Conservation (phyloP, 2,329 filamentous ascomycete species). For the Colletotrichum siamense region DNA sequence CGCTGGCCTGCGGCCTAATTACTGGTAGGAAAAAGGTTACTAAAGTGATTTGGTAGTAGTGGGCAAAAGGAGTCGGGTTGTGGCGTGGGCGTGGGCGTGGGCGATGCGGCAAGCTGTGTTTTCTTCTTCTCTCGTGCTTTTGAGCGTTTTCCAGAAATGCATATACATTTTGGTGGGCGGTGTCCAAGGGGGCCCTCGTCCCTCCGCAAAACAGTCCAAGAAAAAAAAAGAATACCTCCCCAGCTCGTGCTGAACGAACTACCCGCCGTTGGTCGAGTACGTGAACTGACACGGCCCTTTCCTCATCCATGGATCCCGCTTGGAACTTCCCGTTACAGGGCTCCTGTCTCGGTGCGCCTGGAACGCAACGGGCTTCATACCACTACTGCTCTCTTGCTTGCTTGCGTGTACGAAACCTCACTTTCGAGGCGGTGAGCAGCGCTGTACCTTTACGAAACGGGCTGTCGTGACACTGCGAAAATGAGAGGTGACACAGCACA, state of each 20-base stretch:
- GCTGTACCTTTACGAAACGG: neutral
- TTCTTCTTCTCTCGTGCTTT: neutral
- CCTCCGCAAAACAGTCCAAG: neutral
- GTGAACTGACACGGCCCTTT: neutral
- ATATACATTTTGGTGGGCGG: slow-evolving; percentile 13
- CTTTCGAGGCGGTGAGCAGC: neutral
- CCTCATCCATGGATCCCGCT: neutral
- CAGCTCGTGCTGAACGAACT: neutral
- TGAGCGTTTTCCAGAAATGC: slow-evolving; percentile 19
- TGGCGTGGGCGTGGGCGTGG: neutral
- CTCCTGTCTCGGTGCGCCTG: neutral
- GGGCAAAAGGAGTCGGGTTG: neutral
- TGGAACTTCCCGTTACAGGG: neutral
- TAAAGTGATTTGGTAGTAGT: neutral
- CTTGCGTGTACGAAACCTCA: neutral
- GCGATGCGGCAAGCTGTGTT: neutral
- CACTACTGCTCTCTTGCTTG: neutral
- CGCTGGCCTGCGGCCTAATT: slow-evolving; percentile 63
- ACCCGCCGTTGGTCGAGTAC: neutral
- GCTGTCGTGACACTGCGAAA: neutral
- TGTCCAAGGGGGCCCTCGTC: neutral
- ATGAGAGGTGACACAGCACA: neutral
- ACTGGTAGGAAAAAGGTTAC: slow-evolving; percentile 52
- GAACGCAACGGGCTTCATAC: neutral
- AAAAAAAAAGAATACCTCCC: neutral